Base-by-base conservation (phyloP, 768 basidiomycete genomes). In the Asterophora parasitica region DNA sequence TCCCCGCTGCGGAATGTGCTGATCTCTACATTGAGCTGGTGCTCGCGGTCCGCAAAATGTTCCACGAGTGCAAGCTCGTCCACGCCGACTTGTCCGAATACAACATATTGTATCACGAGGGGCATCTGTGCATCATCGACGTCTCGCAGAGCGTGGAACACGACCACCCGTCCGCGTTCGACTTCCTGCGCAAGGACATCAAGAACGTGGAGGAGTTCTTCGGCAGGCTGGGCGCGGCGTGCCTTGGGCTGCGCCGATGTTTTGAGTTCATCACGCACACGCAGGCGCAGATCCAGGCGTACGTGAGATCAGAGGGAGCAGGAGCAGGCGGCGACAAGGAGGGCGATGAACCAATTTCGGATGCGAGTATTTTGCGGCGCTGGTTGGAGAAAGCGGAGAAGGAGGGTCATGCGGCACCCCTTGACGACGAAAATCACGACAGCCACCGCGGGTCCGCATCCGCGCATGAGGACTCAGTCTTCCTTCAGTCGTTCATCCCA, bases 141-240 rank as follows among this genome's bases (percentile, higher is more conserved):
- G 96, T 99, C 49, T 96, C 94, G 1, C 96, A 99, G 63, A 94
- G 92, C 53, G 94, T 99, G 30, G 96, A 99, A 59, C 94, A 97
- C 61, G 95, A 98, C 65, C 96, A 99, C 58, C 96, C 95, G 0
- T 76, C 86, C 23, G 92, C 96, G 0, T 97, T 93, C 62, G 95
- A 99, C 65, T 99, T 99, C 68, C 76, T 99, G 31, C 84, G 94
- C 20, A 83, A 77, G 37, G 96, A 99, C 65, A 78, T 99, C 42
- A 83, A 82, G 57, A 98, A 99, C 62, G 74, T 93, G 35, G 92
- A 96, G 50, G 94, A 93, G 30, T 99, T 88, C 65, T 99, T 97
- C 63, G 75, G 78, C 4, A 74, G 82, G 53, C 76, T 82, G 15
- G 90, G 88, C 0, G 85, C 90, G 42, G 68, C 60, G 44, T 84